These are phyloP conservation scores for Lactarius sp. DNA, from an alignment of 768 basidiomycete genomes.

Conservation along the genomic window DNA sequence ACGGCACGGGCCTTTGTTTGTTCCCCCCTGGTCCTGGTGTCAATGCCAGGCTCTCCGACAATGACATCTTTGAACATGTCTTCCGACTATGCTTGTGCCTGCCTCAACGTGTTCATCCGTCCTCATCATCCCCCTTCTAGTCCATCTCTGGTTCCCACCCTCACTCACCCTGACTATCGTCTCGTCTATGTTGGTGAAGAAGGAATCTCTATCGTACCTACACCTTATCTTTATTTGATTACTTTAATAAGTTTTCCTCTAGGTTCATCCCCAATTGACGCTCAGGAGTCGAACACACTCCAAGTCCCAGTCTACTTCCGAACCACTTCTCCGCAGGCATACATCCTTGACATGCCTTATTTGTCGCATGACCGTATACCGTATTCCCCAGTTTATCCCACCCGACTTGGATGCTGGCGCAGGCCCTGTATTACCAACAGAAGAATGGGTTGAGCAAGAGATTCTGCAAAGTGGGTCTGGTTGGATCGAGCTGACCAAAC, in stretches of 20 bases:
- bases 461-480: constrained; percentile 61
- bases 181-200: constrained; percentile 61
- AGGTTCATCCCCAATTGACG: constrained; percentile 69
- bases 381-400: constrained; percentile 56
- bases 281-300: constrained; percentile 48
- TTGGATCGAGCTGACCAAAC: constrained; percentile 67
- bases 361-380: constrained; percentile 62
- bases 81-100: constrained; percentile 52
- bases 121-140: constrained; percentile 30
- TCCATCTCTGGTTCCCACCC: constrained; percentile 17
- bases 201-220: constrained; percentile 60
- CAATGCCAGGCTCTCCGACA: no score
- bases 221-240: not conserved
- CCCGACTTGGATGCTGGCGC: constrained; percentile 55
- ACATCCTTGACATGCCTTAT: constrained; percentile 65
- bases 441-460: constrained; percentile 75
- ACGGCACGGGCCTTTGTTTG: no score
- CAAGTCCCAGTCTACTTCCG: constrained; percentile 23
- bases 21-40: no score
- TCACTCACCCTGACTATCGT: constrained; percentile 40
- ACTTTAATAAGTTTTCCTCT: not conserved
- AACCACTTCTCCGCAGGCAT: constrained; percentile 41
- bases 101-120: constrained; percentile 63
- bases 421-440: constrained; percentile 61
- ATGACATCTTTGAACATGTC: constrained; percentile 20